Base-by-base conservation (phyloP, 495 filamentous ascomycete genomes). In the Aspergillus conjunctus region DNA sequence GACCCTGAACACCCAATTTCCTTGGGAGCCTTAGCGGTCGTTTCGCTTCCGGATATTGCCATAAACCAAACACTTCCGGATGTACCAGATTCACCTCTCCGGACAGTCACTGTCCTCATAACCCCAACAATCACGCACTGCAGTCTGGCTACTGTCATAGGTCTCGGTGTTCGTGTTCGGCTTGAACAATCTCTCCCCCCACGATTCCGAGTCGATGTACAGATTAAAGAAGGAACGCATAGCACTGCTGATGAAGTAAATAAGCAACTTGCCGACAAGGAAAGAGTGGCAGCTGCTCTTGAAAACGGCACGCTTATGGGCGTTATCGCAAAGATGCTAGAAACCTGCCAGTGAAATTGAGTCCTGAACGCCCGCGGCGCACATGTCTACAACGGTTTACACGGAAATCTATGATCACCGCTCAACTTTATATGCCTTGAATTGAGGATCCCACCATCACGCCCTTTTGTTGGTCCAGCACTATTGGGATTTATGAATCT, bases 81-180 rank as follows among this genome's bases (percentile, higher is more conserved):
- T 39, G 70, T 75, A 17, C 72, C 73, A 4, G 66, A 62, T 15
- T 82, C 79, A 1, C 78, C 78, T 17, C 75, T 79, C 21, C 77
- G 80, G 51, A 81, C 80, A 7, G 77, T 81, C 57, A 79, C 80
- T 5, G 80, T 84, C 8, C 71, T 81, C n/a, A 87, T 98, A 54
- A 98, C 94, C 4, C 94, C 94, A n/a, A 98, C 95, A 17, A 91
- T 98, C 68, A 96, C 92, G 18, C 95, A 98, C 68, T 98, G 94
- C 78, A 93, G 90, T 37, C 83, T 98, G 14, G 95, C 94, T 10
- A 98, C 95, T 1, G 92, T 98, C 53, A 98, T 98, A 72, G 94
- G 95, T 3, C 83, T 98, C 7, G 93, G 94, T 15, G 91, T 98
- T 14, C 84, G 94, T 17, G 93, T 96, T 49, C 83, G 95, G 32